phyloP scores from a whole-genome alignment of 208 protist species.

The Herpetomonas tarakana region DNA sequence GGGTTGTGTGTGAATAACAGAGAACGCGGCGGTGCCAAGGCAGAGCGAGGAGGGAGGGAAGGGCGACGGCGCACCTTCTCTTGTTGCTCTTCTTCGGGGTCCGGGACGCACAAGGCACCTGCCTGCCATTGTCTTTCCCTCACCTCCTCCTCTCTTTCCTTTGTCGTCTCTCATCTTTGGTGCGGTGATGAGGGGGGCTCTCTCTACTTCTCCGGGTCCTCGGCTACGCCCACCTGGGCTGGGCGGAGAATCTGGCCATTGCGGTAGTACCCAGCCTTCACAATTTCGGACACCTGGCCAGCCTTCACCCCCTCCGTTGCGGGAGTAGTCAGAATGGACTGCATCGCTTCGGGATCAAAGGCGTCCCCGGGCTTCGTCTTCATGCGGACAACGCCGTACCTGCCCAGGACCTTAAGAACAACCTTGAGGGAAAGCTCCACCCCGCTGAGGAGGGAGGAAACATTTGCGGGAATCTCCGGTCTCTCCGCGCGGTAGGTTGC shows the following conservation, averaged over 20 bases:
- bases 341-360: constrained; percentile 39
- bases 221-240: constrained; percentile 55
- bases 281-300: constrained; percentile 35
- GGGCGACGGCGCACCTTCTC: no score
- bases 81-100: no score
- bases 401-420: constrained; percentile 36
- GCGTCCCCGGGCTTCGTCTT: constrained; percentile 16
- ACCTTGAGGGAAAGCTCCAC: constrained; percentile 50
- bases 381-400: constrained; percentile 40
- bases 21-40: no score
- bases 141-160: no score
- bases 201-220: constrained; percentile 17
- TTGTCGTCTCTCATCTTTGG: no score
- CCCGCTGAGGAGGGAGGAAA: constrained; percentile 26
- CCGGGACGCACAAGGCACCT: no score
- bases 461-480: constrained; percentile 9
- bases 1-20: no score
- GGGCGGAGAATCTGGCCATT: constrained; percentile 39
- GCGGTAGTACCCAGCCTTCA: constrained; percentile 55
- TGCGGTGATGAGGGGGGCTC: no score
- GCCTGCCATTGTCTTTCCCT: no score
- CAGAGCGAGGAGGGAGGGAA: no score
- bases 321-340: constrained; percentile 43
- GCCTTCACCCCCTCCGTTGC: constrained; percentile 19
- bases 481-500: constrained; percentile 11